Conservation (phyloP, 805 yeast species). For the Saturnispora quitensis region DNA sequence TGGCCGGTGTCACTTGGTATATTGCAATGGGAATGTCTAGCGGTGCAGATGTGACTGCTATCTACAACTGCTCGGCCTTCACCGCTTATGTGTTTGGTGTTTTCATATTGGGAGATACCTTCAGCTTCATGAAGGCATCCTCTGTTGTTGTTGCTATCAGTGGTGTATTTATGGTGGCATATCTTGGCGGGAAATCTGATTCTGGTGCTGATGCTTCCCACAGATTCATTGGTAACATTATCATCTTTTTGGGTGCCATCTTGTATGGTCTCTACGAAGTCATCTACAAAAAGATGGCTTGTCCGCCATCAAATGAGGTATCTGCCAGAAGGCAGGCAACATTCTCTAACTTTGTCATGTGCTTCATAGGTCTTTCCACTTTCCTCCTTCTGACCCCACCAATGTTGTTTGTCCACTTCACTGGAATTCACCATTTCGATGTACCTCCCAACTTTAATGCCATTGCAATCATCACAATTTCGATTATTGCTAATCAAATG, state of each 20-base stretch:
- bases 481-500: conserved; percentile 52
- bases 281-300: conserved; percentile 61
- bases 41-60: conserved; percentile 82
- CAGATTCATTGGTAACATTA: conserved; percentile 57
- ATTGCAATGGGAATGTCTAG: conserved; percentile 73
- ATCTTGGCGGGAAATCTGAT: conserved; percentile 35
- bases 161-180: conserved; percentile 77
- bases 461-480: conserved; percentile 40
- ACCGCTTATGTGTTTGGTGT: conserved; percentile 81
- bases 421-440: conserved; percentile 50
- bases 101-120: conserved; percentile 57
- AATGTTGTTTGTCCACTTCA: conserved; percentile 40
- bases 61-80: conserved; percentile 83
- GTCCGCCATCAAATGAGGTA: conserved; percentile 62
- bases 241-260: conserved; percentile 67
- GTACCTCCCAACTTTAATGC: conserved; percentile 34
- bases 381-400: conserved; percentile 38
- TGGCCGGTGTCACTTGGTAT: conserved; percentile 83
- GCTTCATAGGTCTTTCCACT: conserved; percentile 54
- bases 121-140: conserved; percentile 50
- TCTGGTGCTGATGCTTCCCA: conserved; percentile 37
- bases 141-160: conserved; percentile 64
- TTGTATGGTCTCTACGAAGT: conserved; percentile 80
- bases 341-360: conserved; percentile 71
- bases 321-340: conserved; percentile 62